Evolutionary conservation across 331 rosid genomes (phyloP), one percentile per base, ranked within the genome.

Genomic region (Dryas integrifolia): DNA sequence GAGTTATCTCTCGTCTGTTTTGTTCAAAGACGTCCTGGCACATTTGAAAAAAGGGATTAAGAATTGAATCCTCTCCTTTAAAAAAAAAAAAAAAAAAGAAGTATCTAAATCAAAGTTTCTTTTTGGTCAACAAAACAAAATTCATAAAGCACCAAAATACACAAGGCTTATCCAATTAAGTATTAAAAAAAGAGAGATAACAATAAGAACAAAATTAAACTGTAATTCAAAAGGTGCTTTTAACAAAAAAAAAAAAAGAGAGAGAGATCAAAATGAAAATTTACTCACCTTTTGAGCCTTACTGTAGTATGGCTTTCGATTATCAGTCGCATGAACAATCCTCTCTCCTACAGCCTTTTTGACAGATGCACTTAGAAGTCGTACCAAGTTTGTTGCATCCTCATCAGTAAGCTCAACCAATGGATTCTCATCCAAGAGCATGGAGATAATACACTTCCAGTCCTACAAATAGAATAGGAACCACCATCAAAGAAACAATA

Each of bases 281-380:
- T 66, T 76, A 75, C 82, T 35, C 80, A 93, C 98, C 63, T 91
- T 94, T 75, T 94, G 98, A 82, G 97, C 98, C 85, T 94, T 94
- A 82, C 59, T 84, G 87, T 84, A 72, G 79, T 88, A 82, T 55
- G 78, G 97, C 89, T 89, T 94, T 74, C 97, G 83, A 75, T 86
- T 89, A 79, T 94, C 98, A 8, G 85, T 80, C 50, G 90, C 88
- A 71, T 96, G 97, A 59, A 91, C 97, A 79, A 94, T 94, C 87
- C 90, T 88, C 86, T 91, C 97, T 77, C 98, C 98, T 55, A 89
- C 91, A 50, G 98, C 98, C 86, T 91, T 94, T 77, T 86, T 89
- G 78, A 91, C 96, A 72, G 98, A 94, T 60, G 92, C 88, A 84
- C 90, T 82, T 70, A 94, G 96, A 62, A 94, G 96, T 11, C 96